Percentiles rank a stretch among this genome's conserved stretches.
These are phyloP conservation scores for Pseudogymnoascus sp. DNA, from an alignment of 2,329 filamentous ascomycete genomes.

Conservation along the genomic window DNA sequence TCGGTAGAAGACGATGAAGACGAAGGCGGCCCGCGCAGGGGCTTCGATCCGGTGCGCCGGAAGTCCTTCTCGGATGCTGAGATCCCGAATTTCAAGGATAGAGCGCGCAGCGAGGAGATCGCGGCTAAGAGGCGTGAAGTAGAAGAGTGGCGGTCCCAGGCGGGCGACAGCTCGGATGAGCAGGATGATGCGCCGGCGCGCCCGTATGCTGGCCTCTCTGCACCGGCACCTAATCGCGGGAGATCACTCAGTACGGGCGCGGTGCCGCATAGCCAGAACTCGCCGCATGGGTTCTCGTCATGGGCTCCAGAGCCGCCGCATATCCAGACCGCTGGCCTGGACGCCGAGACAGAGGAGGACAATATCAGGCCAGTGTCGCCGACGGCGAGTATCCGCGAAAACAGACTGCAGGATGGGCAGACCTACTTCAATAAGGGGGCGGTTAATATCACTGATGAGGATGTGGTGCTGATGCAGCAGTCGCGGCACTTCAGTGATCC, in stretches of 20 bases:
- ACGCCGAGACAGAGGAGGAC: constrained; percentile 14
- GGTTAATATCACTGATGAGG: constrained; percentile 18
- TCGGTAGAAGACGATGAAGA: constrained; percentile 11
- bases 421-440: constrained; percentile 24
- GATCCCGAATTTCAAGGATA: constrained; percentile 27
- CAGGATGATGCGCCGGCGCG: constrained; percentile 18
- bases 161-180: constrained; percentile 17
- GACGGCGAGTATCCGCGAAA: constrained; percentile 26
- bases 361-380: constrained; percentile 24
- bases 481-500: constrained; percentile 31
- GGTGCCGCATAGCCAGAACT: background rate
- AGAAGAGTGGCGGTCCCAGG: constrained; percentile 27
- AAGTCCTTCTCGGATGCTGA: constrained; percentile 17
- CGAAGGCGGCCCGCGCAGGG: constrained; percentile 21
- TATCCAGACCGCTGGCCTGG: background rate
- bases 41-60: constrained; percentile 26
- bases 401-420: constrained; percentile 25
- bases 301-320: background rate
- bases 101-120: constrained; percentile 24
- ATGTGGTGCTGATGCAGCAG: constrained; percentile 24
- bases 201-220: constrained; percentile 11
- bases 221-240: constrained; percentile 19
- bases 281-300: background rate
- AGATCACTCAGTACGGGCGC: constrained; percentile 32
- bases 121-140: constrained; percentile 28